Conservation (phyloP, 345 rosid species). For the Moricandia arvensis region DNA sequence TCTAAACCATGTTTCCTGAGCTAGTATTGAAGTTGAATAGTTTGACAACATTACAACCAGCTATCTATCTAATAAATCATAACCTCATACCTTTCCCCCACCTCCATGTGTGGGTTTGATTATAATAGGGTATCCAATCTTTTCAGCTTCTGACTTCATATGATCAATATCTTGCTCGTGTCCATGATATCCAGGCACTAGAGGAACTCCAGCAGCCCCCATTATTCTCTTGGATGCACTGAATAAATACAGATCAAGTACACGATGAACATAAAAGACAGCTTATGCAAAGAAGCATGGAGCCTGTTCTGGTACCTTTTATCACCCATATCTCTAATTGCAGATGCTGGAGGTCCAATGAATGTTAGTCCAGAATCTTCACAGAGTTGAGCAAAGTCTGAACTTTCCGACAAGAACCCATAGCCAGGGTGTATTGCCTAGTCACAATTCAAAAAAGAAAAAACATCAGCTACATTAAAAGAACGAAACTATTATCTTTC, state of each 20-base stretch:
- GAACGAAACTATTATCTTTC: neutral
- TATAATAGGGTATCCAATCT: conserved; percentile 82
- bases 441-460: conserved; percentile 20
- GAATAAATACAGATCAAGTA: conserved; percentile 22
- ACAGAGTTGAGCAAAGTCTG: conserved; percentile 79
- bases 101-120: conserved; percentile 97
- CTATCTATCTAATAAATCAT: neutral
- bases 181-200: conserved; percentile 95
- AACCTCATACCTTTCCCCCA: conserved; percentile 84
- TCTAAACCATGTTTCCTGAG: neutral
- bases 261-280: neutral
- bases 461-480: conserved; percentile 20
- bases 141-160: conserved; percentile 84
- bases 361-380: conserved; percentile 74
- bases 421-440: conserved; percentile 96
- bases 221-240: conserved; percentile 97
- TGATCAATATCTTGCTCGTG: conserved; percentile 74
- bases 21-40: neutral
- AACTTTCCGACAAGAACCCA: conserved; percentile 88
- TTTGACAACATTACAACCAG: no score
- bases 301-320: conserved; percentile 81
- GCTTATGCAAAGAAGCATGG: neutral
- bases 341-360: conserved; percentile 90
- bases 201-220: conserved; percentile 98
- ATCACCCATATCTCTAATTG: conserved; percentile 96